Percentiles rank a stretch among this genome's conserved stretches.
Conservation (phyloP, 139 green algal species). For the Chlorella sp. region DNA sequence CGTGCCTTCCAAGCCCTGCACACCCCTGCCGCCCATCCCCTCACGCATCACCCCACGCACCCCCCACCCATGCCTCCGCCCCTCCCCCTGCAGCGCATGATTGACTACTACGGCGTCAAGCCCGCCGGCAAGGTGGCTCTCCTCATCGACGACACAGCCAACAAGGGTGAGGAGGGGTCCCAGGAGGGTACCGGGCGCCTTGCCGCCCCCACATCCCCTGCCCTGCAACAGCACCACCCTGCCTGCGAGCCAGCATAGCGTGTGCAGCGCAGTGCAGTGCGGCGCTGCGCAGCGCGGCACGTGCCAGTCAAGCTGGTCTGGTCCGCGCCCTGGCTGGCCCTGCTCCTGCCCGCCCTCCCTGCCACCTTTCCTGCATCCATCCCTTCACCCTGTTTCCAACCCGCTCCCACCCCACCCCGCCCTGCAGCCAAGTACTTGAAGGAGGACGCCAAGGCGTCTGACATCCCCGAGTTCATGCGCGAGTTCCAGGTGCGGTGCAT, state of each 20-base stretch:
- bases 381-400: neutral
- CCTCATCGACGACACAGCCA: conserved; percentile 6
- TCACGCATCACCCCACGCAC: too few species aligned
- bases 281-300: neutral
- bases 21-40: too few species aligned
- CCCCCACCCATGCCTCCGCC: neutral
- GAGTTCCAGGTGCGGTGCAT: conserved; percentile 42
- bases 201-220: neutral
- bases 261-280: neutral
- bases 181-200: neutral
- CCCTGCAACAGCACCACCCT: neutral
- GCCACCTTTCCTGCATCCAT: neutral
- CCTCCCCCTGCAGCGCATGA: neutral
- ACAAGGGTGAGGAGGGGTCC: neutral
- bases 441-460: conserved; percentile 9
- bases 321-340: neutral
- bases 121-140: neutral
- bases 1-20: too few species aligned
- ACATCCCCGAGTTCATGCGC: conserved; percentile 50
- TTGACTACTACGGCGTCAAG: conserved; percentile 28
- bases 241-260: neutral
- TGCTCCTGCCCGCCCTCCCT: neutral
- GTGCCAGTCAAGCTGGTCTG: neutral
- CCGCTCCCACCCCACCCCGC: neutral
- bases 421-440: conserved; percentile 50